A percentile compares a stretch with the other conserved stretches of the same genome.
Conservation (phyloP, 2,329 filamentous ascomycete species). For the Lachnellula suecica region DNA sequence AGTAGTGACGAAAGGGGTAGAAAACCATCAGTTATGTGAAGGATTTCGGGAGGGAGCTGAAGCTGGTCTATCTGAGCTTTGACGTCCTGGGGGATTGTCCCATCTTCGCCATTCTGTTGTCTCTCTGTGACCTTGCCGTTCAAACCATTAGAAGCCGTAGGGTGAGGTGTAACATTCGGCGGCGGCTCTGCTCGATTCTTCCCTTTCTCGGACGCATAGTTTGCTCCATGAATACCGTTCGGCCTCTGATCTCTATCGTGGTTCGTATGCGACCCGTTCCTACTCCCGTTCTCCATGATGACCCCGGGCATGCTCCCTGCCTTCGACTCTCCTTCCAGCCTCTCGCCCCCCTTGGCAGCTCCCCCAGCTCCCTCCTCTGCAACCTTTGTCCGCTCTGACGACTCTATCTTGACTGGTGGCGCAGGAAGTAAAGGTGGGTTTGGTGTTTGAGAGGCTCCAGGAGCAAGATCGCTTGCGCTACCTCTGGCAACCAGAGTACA, state of each 20-base stretch:
- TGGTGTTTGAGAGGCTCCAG: slow-evolving; percentile 12
- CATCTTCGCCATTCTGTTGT: slow-evolving; percentile 19
- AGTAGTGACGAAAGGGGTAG: slow-evolving; percentile 75
- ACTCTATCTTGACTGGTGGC: slow-evolving; percentile 35
- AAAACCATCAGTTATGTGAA: slow-evolving; percentile 74
- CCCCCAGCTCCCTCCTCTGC: slow-evolving; percentile 29
- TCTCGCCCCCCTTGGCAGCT: slow-evolving; percentile 25
- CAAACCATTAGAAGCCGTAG: slow-evolving; percentile 26
- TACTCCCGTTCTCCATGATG: slow-evolving; percentile 55
- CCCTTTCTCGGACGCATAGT: slow-evolving; percentile 32
- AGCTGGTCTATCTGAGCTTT: slow-evolving; percentile 53
- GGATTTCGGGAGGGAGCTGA: slow-evolving; percentile 60
- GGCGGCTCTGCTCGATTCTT: slow-evolving; percentile 28
- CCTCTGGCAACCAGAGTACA: slow-evolving; percentile 22
- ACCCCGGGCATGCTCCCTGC: slow-evolving; percentile 49
- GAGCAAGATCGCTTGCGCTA: slow-evolving; percentile 32
- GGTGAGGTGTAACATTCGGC: slow-evolving; percentile 29
- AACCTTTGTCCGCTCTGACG: slow-evolving; percentile 25
- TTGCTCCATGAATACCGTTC: slow-evolving; percentile 45
- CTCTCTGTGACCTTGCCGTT: slow-evolving; percentile 24
- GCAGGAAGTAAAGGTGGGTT: slow-evolving; percentile 5
- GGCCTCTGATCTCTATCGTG: slow-evolving; percentile 49
- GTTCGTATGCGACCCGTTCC: slow-evolving; percentile 53
- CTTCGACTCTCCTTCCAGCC: slow-evolving; percentile 20
- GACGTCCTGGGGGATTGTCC: slow-evolving; percentile 24